These are phyloP conservation scores for Phoenix roebelenii DNA, from an alignment of 176 grass and related monocot species.

Conservation along the genomic window DNA sequence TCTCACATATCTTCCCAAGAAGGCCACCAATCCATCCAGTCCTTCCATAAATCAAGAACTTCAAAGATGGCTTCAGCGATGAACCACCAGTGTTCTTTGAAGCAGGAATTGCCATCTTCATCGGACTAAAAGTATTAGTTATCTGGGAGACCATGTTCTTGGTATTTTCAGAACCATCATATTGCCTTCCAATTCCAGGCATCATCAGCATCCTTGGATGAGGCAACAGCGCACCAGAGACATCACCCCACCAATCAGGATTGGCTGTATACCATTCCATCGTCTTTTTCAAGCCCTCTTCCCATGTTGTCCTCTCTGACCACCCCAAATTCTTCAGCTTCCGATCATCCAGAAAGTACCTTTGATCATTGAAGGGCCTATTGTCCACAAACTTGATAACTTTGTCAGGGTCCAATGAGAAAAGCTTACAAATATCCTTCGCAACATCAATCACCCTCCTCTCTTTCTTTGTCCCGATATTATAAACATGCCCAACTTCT, in stretches of 20 bases:
- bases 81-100: slow-evolving; percentile 17
- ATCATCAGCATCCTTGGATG: slow-evolving; percentile 82
- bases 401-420: slow-evolving; percentile 54
- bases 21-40: slow-evolving; percentile 81
- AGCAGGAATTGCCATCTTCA: slow-evolving; percentile 36
- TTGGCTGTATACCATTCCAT: slow-evolving; percentile 82
- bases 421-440: slow-evolving; percentile 78
- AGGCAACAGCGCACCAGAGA: slow-evolving; percentile 73
- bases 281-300: slow-evolving; percentile 73
- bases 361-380: slow-evolving; percentile 82
- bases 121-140: slow-evolving; percentile 26
- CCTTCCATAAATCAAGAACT: slow-evolving; percentile 69
- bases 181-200: slow-evolving; percentile 28
- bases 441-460: slow-evolving; percentile 83
- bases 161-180: slow-evolving; percentile 46
- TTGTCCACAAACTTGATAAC: slow-evolving; percentile 74
- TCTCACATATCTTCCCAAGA: slow-evolving; percentile 83
- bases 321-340: slow-evolving; percentile 69
- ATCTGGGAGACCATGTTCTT: slow-evolving; percentile 51
- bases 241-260: slow-evolving; percentile 77
- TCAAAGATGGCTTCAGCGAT: slow-evolving; percentile 22
- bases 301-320: slow-evolving; percentile 66
- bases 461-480: slow-evolving; percentile 77
- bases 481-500: slow-evolving; percentile 83
- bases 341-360: slow-evolving; percentile 80